Percentiles rank a stretch among this genome's conserved stretches.
Evolutionary conservation across 176 grass and related monocot species (phyloP).

Genomic region (Zoysia japonica): DNA sequence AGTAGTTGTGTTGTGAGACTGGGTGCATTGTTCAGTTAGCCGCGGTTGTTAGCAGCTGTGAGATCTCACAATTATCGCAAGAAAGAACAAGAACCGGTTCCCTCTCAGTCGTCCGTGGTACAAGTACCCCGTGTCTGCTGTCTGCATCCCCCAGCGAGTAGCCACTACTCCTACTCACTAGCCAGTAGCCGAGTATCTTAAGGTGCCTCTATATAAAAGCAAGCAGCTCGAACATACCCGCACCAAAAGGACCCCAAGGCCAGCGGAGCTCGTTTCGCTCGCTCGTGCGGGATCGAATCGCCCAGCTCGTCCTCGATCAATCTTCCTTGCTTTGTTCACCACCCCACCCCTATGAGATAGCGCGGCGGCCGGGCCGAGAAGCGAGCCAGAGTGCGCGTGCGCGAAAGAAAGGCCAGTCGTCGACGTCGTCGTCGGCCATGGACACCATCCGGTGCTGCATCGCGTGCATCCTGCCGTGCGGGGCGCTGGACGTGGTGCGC

Average conservation of each 20-base stretch:
- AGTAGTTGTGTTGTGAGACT: background rate
- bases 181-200: background rate
- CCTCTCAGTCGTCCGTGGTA: background rate
- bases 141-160: constrained; percentile 26
- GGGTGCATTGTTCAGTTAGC: constrained; percentile 2
- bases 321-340: background rate
- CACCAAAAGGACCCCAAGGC: constrained; percentile 43
- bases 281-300: constrained; percentile 5
- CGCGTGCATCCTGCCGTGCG: constrained; percentile 96
- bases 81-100: constrained; percentile 38
- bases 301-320: background rate
- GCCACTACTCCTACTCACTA: background rate
- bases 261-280: constrained; percentile 18
- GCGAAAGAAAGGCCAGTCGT: background rate
- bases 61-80: background rate
- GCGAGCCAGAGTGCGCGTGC: background rate
- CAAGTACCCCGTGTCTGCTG: constrained; percentile 13
- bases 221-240: constrained; percentile 32
- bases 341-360: constrained; percentile 41
- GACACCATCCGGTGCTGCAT: constrained; percentile 98
- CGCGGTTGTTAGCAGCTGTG: background rate
- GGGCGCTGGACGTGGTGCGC: constrained; percentile 90
- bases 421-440: constrained; percentile 24
- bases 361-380: background rate
- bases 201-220: constrained; percentile 48